Evolutionary conservation across 192 early-diverging fungal species (phyloP).

Genomic region (Chytriomyces sp.): DNA sequence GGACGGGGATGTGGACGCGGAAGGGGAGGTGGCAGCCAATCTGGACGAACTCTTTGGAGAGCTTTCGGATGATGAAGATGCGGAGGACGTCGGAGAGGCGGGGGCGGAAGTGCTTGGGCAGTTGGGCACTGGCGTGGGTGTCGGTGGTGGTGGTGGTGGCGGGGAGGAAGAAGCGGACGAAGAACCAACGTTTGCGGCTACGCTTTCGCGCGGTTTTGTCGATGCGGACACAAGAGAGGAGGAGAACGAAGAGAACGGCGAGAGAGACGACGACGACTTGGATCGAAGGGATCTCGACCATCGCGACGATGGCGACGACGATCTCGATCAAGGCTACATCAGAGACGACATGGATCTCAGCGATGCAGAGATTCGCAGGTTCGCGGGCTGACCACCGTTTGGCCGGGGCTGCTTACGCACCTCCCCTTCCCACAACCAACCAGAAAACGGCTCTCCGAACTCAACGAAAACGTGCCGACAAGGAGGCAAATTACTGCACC

Average conservation of each 20-base stretch:
- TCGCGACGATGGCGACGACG: neutral
- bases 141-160: neutral
- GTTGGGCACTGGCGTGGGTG: neutral
- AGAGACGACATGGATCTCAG: too few relatives aligned
- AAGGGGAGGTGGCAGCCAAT: neutral
- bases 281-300: too few relatives aligned
- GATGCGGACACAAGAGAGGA: too few relatives aligned
- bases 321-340: neutral
- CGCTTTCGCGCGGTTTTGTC: neutral
- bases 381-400: too few relatives aligned
- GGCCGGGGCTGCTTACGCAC: too few relatives aligned
- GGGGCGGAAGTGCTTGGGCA: neutral
- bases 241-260: too few relatives aligned
- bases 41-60: constrained; percentile 7
- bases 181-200: neutral
- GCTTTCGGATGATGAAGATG: neutral
- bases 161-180: neutral
- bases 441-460: neutral
- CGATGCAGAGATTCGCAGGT: too few relatives aligned
- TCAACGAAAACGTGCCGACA: neutral
- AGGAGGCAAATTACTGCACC: neutral
- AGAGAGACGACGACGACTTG: neutral
- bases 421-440: neutral
- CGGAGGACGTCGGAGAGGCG: neutral
- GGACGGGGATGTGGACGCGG: neutral